A percentile compares a stretch with the other conserved stretches of the same genome.
Conservation (phyloP, 225 moss, liverwort and hornwort genomes). For the Pseudisothecium myosuroides region DNA sequence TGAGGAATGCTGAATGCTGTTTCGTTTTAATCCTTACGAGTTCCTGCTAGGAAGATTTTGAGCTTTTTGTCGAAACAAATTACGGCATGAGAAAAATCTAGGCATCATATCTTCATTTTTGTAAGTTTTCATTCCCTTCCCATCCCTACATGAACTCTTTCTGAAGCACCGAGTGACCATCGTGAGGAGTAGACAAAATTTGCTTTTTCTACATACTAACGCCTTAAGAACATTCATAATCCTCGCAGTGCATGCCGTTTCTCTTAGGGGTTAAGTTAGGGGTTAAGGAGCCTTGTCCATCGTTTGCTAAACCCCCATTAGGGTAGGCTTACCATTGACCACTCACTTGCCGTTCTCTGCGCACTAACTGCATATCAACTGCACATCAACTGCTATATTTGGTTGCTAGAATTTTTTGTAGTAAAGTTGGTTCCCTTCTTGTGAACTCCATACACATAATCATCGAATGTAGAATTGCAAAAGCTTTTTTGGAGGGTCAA, state of each 20-base stretch:
- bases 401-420: neutral
- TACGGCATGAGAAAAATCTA: neutral
- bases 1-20: neutral
- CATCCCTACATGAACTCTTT: neutral
- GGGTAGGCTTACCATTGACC: neutral
- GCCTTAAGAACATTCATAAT: neutral
- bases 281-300: neutral
- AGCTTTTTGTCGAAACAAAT: neutral
- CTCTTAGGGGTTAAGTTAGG: neutral
- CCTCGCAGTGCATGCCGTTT: neutral
- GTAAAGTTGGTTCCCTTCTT: neutral
- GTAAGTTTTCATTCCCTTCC: neutral
- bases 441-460: too few species aligned
- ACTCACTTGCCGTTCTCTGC: neutral
- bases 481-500: neutral
- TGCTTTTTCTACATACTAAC: neutral
- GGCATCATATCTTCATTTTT: neutral
- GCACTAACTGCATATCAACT: neutral
- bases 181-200: neutral
- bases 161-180: neutral
- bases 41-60: neutral
- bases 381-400: neutral
- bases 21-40: neutral
- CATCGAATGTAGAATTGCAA: neutral
- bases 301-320: neutral